Evolutionary conservation across 257 asterid species (phyloP).

Genomic region (Solanum piurae): DNA sequence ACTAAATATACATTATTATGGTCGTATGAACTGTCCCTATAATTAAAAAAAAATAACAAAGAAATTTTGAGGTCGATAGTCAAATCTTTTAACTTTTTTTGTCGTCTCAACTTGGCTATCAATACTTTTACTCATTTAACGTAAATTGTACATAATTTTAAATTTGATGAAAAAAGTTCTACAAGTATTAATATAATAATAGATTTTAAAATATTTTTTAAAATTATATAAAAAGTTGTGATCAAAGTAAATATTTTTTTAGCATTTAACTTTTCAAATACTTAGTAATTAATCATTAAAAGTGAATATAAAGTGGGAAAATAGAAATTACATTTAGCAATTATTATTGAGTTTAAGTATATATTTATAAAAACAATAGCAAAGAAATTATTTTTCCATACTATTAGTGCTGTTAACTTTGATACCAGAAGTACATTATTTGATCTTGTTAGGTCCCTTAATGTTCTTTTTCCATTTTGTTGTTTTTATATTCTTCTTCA

Average conservation of each 20-base stretch:
- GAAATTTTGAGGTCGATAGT: neutral
- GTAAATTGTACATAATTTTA: neutral
- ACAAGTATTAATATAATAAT: neutral
- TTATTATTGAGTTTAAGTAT: neutral
- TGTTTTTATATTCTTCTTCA: neutral
- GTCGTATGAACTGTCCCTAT: fast-evolving
- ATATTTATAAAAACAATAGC: neutral
- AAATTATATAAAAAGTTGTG: neutral
- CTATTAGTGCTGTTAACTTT: neutral
- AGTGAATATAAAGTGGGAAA: neutral
- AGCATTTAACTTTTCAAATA: neutral
- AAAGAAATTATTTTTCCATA: neutral
- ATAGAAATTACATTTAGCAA: neutral
- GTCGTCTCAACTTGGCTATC: neutral
- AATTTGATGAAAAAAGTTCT: neutral
- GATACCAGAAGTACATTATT: neutral
- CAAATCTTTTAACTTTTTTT: neutral
- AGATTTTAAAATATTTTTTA: neutral
- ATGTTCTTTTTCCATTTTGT: neutral
- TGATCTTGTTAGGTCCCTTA: neutral
- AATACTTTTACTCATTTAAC: neutral
- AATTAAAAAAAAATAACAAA: neutral
- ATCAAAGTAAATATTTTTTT: neutral
- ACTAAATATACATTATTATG: too few species aligned
- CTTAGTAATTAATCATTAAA: neutral